phyloP scores from a whole-genome alignment of 768 basidiomycete species.

The Auricularia sp. region DNA sequence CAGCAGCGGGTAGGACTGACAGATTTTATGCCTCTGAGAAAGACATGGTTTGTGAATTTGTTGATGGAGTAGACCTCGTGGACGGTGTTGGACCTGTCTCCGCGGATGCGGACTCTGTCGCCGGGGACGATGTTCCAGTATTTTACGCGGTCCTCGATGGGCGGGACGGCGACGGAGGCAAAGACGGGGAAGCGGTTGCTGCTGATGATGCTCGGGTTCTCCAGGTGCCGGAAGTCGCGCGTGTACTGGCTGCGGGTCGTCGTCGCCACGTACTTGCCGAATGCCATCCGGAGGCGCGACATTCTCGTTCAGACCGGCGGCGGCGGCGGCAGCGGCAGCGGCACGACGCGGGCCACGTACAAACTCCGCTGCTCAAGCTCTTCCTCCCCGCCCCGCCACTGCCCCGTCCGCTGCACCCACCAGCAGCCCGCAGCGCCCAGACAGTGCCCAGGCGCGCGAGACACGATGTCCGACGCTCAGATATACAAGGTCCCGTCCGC shows the following conservation, averaged over 20 bases:
- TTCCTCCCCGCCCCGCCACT: neutral
- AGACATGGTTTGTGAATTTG: constrained; percentile 56
- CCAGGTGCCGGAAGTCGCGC: constrained; percentile 57
- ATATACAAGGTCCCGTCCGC: constrained; percentile 65
- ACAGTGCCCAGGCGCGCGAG: neutral
- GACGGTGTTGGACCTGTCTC: constrained; percentile 48
- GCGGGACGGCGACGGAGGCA: constrained; percentile 32
- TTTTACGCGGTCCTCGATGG: constrained; percentile 62
- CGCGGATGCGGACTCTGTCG: constrained; percentile 62
- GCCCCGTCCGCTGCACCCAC: neutral
- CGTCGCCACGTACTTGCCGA: neutral
- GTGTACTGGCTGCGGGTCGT: constrained; percentile 20
- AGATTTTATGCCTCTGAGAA: constrained; percentile 40
- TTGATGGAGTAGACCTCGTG: constrained; percentile 70
- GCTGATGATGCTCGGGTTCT: constrained; percentile 40
- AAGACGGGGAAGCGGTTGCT: constrained; percentile 33
- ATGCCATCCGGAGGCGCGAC: neutral
- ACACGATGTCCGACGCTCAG: constrained; percentile 65
- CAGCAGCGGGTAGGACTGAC: constrained; percentile 23
- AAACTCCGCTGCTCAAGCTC: neutral
- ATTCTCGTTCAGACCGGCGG: neutral
- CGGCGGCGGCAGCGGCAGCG: neutral
- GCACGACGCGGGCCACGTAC: too few relatives aligned
- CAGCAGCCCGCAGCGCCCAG: too few relatives aligned
- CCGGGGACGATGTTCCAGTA: constrained; percentile 85